Evolutionary conservation across 345 rosid genomes (phyloP).

Genomic region (Euclidium syriacum): DNA sequence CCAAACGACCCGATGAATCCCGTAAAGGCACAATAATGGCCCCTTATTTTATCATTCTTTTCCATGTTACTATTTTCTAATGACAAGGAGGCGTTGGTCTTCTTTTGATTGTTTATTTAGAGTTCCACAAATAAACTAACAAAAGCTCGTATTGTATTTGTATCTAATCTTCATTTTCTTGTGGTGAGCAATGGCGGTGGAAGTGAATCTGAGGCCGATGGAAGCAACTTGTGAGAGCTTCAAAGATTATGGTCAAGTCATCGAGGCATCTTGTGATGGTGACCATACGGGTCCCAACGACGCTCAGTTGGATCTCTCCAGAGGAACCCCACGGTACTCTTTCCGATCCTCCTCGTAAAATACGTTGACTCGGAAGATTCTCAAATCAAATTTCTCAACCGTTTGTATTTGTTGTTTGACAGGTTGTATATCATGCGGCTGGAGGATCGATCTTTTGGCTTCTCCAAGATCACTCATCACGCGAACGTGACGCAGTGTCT

Average conservation of each 20-base stretch:
- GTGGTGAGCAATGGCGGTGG: slow-evolving; percentile 18
- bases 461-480: slow-evolving; percentile 64
- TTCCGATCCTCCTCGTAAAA: neutral
- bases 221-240: slow-evolving; percentile 75
- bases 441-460: slow-evolving; percentile 36
- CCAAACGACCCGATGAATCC: too few relatives aligned
- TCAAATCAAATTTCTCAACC: neutral
- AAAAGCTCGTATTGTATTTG: too few relatives aligned
- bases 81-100: too few relatives aligned
- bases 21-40: too few relatives aligned
- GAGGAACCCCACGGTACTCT: slow-evolving; percentile 62
- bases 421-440: slow-evolving; percentile 67
- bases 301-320: slow-evolving; percentile 67
- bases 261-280: slow-evolving; percentile 54
- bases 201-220: slow-evolving; percentile 44
- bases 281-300: slow-evolving; percentile 64
- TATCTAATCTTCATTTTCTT: too few relatives aligned
- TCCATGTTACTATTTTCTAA: too few relatives aligned
- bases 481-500: slow-evolving; percentile 87
- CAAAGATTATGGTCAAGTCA: slow-evolving; percentile 63
- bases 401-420: neutral
- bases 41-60: too few relatives aligned
- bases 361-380: neutral
- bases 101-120: too few relatives aligned
- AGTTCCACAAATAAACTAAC: too few relatives aligned